phyloP scores from a whole-genome alignment of 495 filamentous ascomycete species.

The Rhypophila decipiens region DNA sequence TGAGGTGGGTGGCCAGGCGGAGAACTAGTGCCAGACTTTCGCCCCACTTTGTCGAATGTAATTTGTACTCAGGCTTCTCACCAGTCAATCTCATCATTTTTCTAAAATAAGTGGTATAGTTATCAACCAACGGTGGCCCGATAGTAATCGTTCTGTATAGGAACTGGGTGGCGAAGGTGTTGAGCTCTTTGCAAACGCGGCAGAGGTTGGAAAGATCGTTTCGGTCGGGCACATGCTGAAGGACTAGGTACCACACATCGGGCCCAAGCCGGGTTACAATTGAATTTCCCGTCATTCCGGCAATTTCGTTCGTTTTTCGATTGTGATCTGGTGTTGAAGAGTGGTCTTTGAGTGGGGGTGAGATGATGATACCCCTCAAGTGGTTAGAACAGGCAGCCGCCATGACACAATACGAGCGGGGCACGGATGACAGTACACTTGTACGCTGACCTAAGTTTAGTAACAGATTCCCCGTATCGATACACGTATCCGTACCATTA shows the following conservation, averaged over 20 bases:
- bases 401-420: too few relatives aligned
- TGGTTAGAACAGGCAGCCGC: too few relatives aligned
- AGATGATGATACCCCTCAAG: too few relatives aligned
- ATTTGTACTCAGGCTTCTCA: not conserved
- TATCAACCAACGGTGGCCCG: not conserved
- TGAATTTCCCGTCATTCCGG: not conserved
- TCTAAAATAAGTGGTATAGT: not conserved
- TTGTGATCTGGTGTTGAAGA: too few relatives aligned
- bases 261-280: not conserved
- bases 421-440: too few relatives aligned
- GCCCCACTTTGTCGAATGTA: not conserved
- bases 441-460: too few relatives aligned
- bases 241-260: slow-evolving; percentile 3
- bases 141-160: not conserved
- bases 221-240: not conserved
- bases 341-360: too few relatives aligned
- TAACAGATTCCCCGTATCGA: too few relatives aligned
- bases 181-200: slow-evolving; percentile 3
- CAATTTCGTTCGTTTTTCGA: not conserved
- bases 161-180: not conserved
- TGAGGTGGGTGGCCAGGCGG: slow-evolving; percentile 1
- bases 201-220: not conserved
- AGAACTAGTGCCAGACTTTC: not conserved
- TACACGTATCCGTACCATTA: too few relatives aligned
- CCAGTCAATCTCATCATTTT: not conserved